These are phyloP conservation scores for Nothophoma quercina DNA, from an alignment of 2,329 filamentous ascomycete genomes.

Conservation along the genomic window DNA sequence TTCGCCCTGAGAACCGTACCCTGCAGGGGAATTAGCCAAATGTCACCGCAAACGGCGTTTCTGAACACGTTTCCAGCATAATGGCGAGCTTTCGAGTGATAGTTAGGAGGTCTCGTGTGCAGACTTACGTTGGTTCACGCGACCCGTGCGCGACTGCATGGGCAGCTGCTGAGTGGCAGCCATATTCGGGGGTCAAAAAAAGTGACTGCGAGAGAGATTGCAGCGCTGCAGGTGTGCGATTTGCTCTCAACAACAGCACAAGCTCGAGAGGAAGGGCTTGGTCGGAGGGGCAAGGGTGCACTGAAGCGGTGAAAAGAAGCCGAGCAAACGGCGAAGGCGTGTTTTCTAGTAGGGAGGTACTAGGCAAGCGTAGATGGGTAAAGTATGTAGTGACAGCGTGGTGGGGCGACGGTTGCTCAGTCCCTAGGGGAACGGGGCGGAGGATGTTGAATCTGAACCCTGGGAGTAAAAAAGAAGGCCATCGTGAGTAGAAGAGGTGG, in stretches of 20 bases:
- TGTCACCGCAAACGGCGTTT: conserved; percentile 6
- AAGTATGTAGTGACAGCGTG: conserved; percentile 17
- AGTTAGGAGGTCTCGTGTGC: conserved; percentile 27
- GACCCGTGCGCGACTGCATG: conserved; percentile 74
- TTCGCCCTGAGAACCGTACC: conserved; percentile 91
- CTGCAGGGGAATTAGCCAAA: conserved; percentile 58
- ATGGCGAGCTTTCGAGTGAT: conserved; percentile 20
- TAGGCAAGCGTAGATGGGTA: conserved; percentile 14
- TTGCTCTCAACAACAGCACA: conserved; percentile 21
- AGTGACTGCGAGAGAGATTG: conserved; percentile 11
- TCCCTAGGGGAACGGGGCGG: conserved; percentile 60
- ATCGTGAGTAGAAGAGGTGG: conserved; percentile 47
- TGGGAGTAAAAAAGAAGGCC: conserved; percentile 50
- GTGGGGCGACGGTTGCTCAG: conserved; percentile 50
- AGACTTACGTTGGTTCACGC: conserved; percentile 81
- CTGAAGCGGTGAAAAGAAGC: conserved; percentile 36
- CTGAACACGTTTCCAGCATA: background rate
- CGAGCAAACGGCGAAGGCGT: conserved; percentile 35
- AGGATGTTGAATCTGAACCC: conserved; percentile 54
- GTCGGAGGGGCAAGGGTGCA: conserved; percentile 26
- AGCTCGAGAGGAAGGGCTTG: conserved; percentile 19
- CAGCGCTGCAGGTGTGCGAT: conserved; percentile 20
- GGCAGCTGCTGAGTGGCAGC: conserved; percentile 55
- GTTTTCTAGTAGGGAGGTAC: conserved; percentile 15
- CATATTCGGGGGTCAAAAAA: conserved; percentile 44